Evolutionary conservation across 345 rosid species (phyloP), one percentile per base, ranked within the genome.

Genomic region (Toxicodendron radicans): DNA sequence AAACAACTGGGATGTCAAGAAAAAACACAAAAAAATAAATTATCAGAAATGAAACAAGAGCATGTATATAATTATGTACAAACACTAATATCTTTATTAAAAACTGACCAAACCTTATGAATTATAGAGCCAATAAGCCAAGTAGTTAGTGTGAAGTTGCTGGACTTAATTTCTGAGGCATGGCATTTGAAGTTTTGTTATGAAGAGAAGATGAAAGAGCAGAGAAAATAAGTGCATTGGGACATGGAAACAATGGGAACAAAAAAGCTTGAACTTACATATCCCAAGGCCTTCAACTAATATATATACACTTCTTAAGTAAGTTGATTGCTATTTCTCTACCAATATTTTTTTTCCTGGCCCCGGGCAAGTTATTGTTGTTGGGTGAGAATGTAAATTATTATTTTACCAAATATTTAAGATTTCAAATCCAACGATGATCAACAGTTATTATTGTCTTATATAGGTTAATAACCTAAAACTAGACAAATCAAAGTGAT

Each of bases 241-340:
- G 77, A 57, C 71, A 66, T 51, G 83, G 73, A 75, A 53, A 46
- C 49, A 58, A 32, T 41, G 58, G 69, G 64, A 70, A 35, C 68
- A 20, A 58, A 32, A 68, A 49, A 51, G 70, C 73, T 59, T 60
- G 67, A 59, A 61, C 73, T 71, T 48, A 30, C 58, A 33, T 49
- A 58, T 64, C 46, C 80, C 78, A 13, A 65, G 52, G 68, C 58
- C 78, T 74, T 54, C n/a, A 66, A 63, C 72, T 73, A 75, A 35
- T 35, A 35, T 35, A 35, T 78, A 75, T 62, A 76, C 65, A 38
- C 4, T 45, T 46, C 20, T 72, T 56, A 66, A 32, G 71, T 48
- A 70, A 45, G 61, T 56, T 72, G 58, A 58, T 54, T 76, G 62
- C 60, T 56, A 33, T 57, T 48, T 68, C 64, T 66, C 38, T 35